These are phyloP conservation scores for Microdochium nivale DNA, from an alignment of 2,329 filamentous ascomycete species.

Conservation along the genomic window DNA sequence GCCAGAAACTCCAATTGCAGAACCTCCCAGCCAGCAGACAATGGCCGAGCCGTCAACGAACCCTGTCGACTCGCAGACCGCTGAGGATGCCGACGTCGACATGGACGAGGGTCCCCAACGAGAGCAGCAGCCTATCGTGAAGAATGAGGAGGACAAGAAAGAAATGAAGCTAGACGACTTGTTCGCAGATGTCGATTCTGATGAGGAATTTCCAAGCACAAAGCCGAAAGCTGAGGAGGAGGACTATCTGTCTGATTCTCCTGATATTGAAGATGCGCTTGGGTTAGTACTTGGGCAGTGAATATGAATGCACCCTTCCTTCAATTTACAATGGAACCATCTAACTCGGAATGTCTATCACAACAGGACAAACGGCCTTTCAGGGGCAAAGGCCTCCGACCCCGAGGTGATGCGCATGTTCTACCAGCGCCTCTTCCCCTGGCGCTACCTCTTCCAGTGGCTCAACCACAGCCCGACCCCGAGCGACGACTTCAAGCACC, in stretches of 20 bases:
- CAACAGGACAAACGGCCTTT: slow-evolving; percentile 11
- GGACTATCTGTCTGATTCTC: slow-evolving; percentile 32
- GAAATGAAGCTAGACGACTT: slow-evolving; percentile 49
- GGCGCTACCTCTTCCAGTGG: slow-evolving; percentile 93
- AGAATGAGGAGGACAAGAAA: slow-evolving; percentile 25
- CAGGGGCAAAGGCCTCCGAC: slow-evolving; percentile 49
- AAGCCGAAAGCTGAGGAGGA: slow-evolving; percentile 17
- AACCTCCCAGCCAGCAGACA: too few species aligned
- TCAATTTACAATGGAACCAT: not conserved
- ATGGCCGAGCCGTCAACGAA: too few species aligned
- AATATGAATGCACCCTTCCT: not conserved
- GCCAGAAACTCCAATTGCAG: too few species aligned
- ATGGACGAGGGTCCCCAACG: not conserved
- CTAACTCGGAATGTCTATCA: not conserved
- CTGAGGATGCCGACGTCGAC: not conserved
- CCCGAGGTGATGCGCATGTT: slow-evolving; percentile 85
- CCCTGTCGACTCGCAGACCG: not conserved
- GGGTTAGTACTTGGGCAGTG: slow-evolving; percentile 29
- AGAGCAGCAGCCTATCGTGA: slow-evolving; percentile 1
- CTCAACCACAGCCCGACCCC: slow-evolving; percentile 87
- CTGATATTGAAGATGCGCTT: slow-evolving; percentile 30
- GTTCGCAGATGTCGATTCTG: slow-evolving; percentile 49
- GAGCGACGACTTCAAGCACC: slow-evolving; percentile 79
- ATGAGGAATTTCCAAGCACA: slow-evolving; percentile 52
- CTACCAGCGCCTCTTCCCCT: slow-evolving; percentile 93